These are phyloP conservation scores for Nevesoporus exiguus DNA, from an alignment of 768 basidiomycete genomes.

Conservation along the genomic window DNA sequence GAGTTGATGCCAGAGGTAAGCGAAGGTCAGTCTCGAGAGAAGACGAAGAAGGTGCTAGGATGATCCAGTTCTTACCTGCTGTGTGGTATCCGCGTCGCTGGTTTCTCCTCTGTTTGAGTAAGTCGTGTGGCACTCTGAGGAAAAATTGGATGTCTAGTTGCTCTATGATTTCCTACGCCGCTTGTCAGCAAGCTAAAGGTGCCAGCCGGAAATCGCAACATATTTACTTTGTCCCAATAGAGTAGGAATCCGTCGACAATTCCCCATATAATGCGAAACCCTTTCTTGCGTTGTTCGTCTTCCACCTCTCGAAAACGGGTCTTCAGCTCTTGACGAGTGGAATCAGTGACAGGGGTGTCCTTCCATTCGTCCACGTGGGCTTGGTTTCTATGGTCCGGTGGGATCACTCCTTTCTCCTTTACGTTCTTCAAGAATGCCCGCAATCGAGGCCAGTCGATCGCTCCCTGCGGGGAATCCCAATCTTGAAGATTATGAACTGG, in stretches of 20 bases:
- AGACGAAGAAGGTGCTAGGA: constrained; percentile 1
- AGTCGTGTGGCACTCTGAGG: constrained; percentile 77
- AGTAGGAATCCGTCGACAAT: constrained; percentile 92
- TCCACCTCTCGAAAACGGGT: constrained; percentile 48
- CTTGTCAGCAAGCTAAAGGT: neutral
- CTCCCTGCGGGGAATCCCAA: constrained; percentile 89
- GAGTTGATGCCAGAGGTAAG: neutral
- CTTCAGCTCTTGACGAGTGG: constrained; percentile 46
- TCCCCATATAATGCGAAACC: constrained; percentile 65
- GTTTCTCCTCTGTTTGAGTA: constrained; percentile 69
- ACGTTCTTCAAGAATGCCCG: constrained; percentile 58
- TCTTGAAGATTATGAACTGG: constrained; percentile 79
- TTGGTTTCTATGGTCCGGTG: constrained; percentile 71
- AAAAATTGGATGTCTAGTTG: constrained; percentile 76
- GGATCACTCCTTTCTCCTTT: constrained; percentile 64
- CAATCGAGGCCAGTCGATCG: constrained; percentile 82
- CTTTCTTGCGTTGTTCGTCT: constrained; percentile 35
- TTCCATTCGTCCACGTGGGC: constrained; percentile 90
- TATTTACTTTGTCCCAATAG: constrained; percentile 76
- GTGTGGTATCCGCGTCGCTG: constrained; percentile 86
- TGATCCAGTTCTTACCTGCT: constrained; percentile 57
- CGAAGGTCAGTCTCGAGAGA: neutral
- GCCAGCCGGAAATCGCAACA: neutral
- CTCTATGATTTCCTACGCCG: constrained; percentile 60
- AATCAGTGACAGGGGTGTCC: constrained; percentile 53